Conservation (phyloP, 495 filamentous ascomycete species). For the Tuber umbilicatum region DNA sequence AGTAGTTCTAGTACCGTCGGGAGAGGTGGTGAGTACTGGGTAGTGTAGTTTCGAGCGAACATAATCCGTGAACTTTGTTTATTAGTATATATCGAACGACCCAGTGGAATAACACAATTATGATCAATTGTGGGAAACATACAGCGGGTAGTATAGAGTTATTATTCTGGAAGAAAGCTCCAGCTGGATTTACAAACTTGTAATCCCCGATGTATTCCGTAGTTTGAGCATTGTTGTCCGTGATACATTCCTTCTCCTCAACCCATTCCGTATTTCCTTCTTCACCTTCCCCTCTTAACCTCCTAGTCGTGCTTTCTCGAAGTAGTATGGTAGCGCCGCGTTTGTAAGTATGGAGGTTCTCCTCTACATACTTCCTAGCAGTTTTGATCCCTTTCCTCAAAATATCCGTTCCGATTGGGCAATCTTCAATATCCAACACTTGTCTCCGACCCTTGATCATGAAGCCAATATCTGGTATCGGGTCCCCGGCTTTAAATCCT, state of each 20-base stretch:
- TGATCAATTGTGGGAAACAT: background rate
- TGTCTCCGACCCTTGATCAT: constrained; percentile 64
- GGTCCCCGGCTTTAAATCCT: constrained; percentile 42
- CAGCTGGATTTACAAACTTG: constrained; percentile 81
- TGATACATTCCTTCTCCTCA: constrained; percentile 79
- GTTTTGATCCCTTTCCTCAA: constrained; percentile 66
- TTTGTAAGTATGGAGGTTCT: constrained; percentile 64
- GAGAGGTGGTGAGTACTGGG: constrained; percentile 42
- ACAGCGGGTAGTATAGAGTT: constrained; percentile 81
- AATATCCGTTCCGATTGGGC: constrained; percentile 83
- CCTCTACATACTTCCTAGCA: constrained; percentile 63
- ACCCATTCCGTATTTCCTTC: constrained; percentile 47
- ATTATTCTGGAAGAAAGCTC: constrained; percentile 98
- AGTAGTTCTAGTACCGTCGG: constrained; percentile 20
- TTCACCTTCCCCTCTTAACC: constrained; percentile 47
- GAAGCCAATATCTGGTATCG: constrained; percentile 80
- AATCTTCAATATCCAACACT: constrained; percentile 92
- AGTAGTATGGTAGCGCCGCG: constrained; percentile 82
- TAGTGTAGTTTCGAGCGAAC: constrained; percentile 74
- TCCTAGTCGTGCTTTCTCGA: constrained; percentile 72
- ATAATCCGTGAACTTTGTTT: constrained; percentile 68
- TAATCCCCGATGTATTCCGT: constrained; percentile 83
- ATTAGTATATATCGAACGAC: constrained; percentile 8
- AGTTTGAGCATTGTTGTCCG: constrained; percentile 68
- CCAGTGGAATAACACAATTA: background rate